These are phyloP conservation scores for Exophiala mesophila DNA, from an alignment of 2,329 filamentous ascomycete species.

Conservation along the genomic window DNA sequence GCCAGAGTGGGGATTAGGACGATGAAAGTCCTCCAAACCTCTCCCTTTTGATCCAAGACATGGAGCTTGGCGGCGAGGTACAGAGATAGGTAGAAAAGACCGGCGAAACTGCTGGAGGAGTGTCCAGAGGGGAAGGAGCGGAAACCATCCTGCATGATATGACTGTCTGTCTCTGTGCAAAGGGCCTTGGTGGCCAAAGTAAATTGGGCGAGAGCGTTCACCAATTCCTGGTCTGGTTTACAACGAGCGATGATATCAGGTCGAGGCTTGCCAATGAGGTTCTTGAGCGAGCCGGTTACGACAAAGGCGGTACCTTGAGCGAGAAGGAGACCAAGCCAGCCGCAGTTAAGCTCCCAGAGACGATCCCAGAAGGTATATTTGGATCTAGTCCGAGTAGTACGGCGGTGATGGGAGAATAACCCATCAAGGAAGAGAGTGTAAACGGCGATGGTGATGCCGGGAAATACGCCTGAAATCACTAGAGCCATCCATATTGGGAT, in stretches of 20 bases:
- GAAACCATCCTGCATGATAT: constrained; percentile 51
- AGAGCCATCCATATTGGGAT: constrained; percentile 48
- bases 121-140: constrained; percentile 34
- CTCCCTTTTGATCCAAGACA: constrained; percentile 55
- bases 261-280: constrained; percentile 55
- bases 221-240: constrained; percentile 35
- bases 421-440: constrained; percentile 57
- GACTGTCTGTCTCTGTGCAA: constrained; percentile 47
- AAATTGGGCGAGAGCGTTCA: constrained; percentile 33
- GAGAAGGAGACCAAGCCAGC: constrained; percentile 52
- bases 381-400: constrained; percentile 33
- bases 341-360: constrained; percentile 60
- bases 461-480: constrained; percentile 46
- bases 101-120: constrained; percentile 51
- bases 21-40: constrained; percentile 56
- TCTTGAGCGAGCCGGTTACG: constrained; percentile 55
- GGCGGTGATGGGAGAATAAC: constrained; percentile 49
- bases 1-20: constrained; percentile 51
- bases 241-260: constrained; percentile 57
- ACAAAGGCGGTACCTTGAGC: constrained; percentile 53
- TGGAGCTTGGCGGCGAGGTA: constrained; percentile 58
- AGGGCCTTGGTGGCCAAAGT: constrained; percentile 46
- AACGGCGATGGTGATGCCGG: constrained; percentile 48
- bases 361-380: constrained; percentile 51
- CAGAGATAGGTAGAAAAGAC: constrained; percentile 55